Base-by-base conservation (phyloP, 129 eudicot genomes). In the Lactuca sativa region DNA sequence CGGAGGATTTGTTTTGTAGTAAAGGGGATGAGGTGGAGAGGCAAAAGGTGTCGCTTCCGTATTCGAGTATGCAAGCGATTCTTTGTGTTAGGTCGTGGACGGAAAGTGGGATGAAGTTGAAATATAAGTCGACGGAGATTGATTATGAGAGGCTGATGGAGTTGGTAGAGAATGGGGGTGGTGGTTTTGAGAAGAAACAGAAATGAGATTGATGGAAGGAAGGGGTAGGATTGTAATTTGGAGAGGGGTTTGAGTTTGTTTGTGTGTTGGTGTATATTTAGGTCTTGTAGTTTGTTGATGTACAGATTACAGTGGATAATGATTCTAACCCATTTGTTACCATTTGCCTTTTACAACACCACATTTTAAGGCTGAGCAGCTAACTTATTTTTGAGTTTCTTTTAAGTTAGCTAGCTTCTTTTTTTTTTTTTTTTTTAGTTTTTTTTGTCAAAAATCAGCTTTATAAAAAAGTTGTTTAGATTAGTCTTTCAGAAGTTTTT, bases 21-120 rank as follows among this genome's bases (percentile, higher is more conserved):
- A 89, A 89, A 76, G 98, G 95, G 36, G 95, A 92, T 41, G 98
- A 89, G 68, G 79, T 89, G 41, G 87, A 84, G 9, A 80, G 75
- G 72, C 88, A 77, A 60, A 78, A 86, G 32, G 80, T 73, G 55
- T 67, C 77, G 17, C 61, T 83, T 63, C 78, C 95, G 17, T 63
- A 76, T 72, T 71, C 75, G 49, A 82, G 72, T 43, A 68, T 85
- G 13, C 88, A 76, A 36, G 74, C 77, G 58, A 56, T 83, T 68
- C 80, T 86, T 43, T 92, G 96, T 80, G 70, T 92, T 5, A 86
- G 76, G 65, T 92, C 98, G 12, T 92, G 98, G 98, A 76, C 80
- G 62, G 81, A 86, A 47, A 68, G 73, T 37, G 98, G 98, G 75
- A 69, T 89, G 73, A 89, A 77, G 68, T 64, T 92, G 60, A 92